Percentiles rank a stretch among this genome's conserved stretches.
These are phyloP conservation scores for Aspergillus quadrilineatus DNA, from an alignment of 2,329 filamentous ascomycete genomes.

Conservation along the genomic window DNA sequence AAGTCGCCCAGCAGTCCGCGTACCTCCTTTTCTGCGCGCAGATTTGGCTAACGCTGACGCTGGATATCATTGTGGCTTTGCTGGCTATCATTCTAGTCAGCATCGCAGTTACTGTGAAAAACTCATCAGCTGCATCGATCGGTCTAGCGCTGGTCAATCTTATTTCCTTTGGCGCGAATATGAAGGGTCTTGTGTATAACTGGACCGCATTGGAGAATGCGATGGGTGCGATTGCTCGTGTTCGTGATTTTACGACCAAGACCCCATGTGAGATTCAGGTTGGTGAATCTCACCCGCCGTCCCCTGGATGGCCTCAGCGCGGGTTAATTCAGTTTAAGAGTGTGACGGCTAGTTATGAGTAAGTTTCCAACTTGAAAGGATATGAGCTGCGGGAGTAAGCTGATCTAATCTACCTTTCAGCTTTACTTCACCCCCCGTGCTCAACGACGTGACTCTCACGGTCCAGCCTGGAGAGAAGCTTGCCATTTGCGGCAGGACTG, in stretches of 20 bases:
- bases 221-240: slow-evolving; percentile 55
- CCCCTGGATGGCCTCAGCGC: slow-evolving; percentile 22
- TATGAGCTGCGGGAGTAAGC: background rate
- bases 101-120: slow-evolving; percentile 40
- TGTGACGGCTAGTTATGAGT: slow-evolving; percentile 20
- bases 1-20: slow-evolving; percentile 45
- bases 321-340: slow-evolving; percentile 24
- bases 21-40: slow-evolving; percentile 49
- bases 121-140: slow-evolving; percentile 42
- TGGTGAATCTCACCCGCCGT: slow-evolving; percentile 7
- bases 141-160: slow-evolving; percentile 50
- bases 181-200: slow-evolving; percentile 46
- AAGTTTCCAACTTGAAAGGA: background rate
- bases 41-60: slow-evolving; percentile 45
- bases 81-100: slow-evolving; percentile 46
- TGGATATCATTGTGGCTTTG: slow-evolving; percentile 46
- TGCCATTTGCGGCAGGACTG: slow-evolving; percentile 32
- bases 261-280: slow-evolving; percentile 1
- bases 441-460: slow-evolving; percentile 27
- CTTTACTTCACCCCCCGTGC: slow-evolving; percentile 16
- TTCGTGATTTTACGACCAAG: slow-evolving; percentile 49
- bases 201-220: slow-evolving; percentile 59
- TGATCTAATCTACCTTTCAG: background rate
- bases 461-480: slow-evolving; percentile 33
- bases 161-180: slow-evolving; percentile 45